Evolutionary conservation across 2,329 filamentous ascomycete species (phyloP).

Genomic region (Leptographium wingfieldii): DNA sequence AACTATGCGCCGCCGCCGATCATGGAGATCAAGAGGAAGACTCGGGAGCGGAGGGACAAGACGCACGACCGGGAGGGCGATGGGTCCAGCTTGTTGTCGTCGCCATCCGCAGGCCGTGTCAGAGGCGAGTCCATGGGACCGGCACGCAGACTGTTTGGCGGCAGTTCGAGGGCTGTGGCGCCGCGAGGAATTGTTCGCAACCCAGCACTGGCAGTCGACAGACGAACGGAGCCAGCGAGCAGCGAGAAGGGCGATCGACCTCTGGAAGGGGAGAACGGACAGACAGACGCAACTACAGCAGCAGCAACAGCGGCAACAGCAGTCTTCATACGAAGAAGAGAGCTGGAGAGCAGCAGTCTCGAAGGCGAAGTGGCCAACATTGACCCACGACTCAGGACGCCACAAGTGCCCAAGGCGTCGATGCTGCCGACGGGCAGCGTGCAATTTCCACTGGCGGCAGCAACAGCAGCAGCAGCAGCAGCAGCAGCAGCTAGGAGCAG

Average conservation of each 20-base stretch:
- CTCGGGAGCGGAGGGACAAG: background rate
- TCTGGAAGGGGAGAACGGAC: background rate
- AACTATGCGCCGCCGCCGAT: conserved; percentile 21
- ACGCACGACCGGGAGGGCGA: background rate
- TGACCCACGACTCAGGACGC: background rate
- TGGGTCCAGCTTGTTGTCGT: background rate
- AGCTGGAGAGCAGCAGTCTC: background rate
- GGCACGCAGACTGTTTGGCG: background rate
- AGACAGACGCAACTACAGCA: background rate
- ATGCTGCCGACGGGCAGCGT: background rate
- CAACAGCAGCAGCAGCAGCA: background rate
- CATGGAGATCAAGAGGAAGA: conserved; percentile 10
- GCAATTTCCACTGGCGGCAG: background rate
- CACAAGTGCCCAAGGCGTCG: background rate
- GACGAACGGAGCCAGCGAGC: no score
- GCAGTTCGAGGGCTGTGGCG: background rate
- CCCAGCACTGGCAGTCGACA: background rate
- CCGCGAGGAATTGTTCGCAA: background rate
- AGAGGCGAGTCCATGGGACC: no score
- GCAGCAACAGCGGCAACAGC: background rate
- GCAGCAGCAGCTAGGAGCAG: background rate
- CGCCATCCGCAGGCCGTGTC: background rate
- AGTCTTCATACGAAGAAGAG: background rate
- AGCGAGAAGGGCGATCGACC: no score
- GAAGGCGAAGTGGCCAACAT: background rate